phyloP scores from a whole-genome alignment of 2,329 filamentous ascomycete genomes.

The Penicillium sp. region DNA sequence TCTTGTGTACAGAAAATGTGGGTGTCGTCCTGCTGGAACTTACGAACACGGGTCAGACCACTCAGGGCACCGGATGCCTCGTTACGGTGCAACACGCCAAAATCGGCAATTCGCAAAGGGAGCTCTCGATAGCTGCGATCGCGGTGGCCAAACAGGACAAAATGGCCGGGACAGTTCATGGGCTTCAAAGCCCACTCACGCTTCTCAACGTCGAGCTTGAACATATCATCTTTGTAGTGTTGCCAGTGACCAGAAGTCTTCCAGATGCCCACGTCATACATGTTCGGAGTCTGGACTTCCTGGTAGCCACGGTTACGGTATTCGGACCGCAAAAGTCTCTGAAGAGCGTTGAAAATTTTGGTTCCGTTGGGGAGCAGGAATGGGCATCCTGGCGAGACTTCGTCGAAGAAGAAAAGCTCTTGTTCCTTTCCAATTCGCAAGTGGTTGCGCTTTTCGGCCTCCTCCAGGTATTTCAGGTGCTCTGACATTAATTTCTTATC shows the following conservation, averaged over 20 bases:
- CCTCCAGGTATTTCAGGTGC: slow-evolving; percentile 90
- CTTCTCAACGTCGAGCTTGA: slow-evolving; percentile 76
- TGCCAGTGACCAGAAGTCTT: slow-evolving; percentile 93
- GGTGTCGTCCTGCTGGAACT: slow-evolving; percentile 82
- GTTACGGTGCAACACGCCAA: slow-evolving; percentile 90
- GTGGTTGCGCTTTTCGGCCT: slow-evolving; percentile 97
- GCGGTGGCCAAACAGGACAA: slow-evolving; percentile 75
- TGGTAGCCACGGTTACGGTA: slow-evolving; percentile 92
- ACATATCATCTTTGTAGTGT: slow-evolving; percentile 94
- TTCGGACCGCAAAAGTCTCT: slow-evolving; percentile 72
- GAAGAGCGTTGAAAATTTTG: slow-evolving; percentile 85
- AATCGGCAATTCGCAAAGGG: slow-evolving; percentile 88
- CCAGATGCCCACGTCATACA: slow-evolving; percentile 92
- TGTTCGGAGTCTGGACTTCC: slow-evolving; percentile 92
- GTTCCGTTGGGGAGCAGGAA: slow-evolving; percentile 92
- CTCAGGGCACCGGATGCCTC: slow-evolving; percentile 88
- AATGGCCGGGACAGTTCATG: slow-evolving; percentile 98
- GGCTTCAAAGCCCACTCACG: slow-evolving; percentile 81
- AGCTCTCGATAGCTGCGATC: slow-evolving; percentile 84
- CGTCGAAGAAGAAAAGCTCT: slow-evolving; percentile 95
- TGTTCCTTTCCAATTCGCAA: slow-evolving; percentile 90
- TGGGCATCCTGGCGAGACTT: slow-evolving; percentile 82
- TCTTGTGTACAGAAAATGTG: slow-evolving; percentile 91
- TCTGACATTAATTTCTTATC: slow-evolving; percentile 93
- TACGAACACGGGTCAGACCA: slow-evolving; percentile 83